Percentiles rank a stretch among this genome's conserved stretches.
These are phyloP conservation scores for Petasospora rhodanensis DNA, from an alignment of 1,139 yeast species.

Conservation along the genomic window DNA sequence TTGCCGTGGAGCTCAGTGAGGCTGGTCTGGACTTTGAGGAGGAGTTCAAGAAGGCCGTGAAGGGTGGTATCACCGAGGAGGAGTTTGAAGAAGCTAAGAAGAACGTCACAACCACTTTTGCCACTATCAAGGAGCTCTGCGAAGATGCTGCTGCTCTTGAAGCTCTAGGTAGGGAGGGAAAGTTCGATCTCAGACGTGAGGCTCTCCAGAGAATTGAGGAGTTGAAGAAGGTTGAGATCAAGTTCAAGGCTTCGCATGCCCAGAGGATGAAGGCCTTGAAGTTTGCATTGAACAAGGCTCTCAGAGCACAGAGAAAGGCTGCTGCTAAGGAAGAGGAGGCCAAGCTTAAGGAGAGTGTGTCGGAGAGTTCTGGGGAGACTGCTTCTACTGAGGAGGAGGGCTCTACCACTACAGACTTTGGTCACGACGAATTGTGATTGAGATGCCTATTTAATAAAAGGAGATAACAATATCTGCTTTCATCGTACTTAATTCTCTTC, in stretches of 20 bases:
- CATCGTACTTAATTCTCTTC: too few species aligned
- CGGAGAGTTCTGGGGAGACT: neutral
- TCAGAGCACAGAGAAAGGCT: constrained; percentile 33
- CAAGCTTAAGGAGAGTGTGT: constrained; percentile 1
- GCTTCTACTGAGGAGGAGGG: constrained; percentile 1
- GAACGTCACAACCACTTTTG: constrained; percentile 34
- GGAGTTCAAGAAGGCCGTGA: constrained; percentile 38
- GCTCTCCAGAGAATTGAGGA: constrained; percentile 34
- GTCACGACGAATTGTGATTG: constrained; percentile 13
- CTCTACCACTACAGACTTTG: neutral
- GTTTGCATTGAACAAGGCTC: constrained; percentile 33
- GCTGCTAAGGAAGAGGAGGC: constrained; percentile 29
- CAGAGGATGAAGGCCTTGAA: constrained; percentile 38
- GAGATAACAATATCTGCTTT: too few species aligned
- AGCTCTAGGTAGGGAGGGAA: constrained; percentile 31
- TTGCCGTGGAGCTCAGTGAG: constrained; percentile 39
- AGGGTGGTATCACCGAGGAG: constrained; percentile 27
- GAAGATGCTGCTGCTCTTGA: constrained; percentile 26
- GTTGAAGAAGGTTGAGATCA: constrained; percentile 33
- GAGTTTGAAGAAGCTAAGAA: constrained; percentile 35
- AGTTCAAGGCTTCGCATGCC: constrained; percentile 38
- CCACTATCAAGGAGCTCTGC: constrained; percentile 35
- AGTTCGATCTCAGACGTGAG: constrained; percentile 34
- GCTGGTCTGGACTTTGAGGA: constrained; percentile 46
- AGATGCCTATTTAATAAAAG: too few species aligned